Evolutionary conservation across 495 filamentous ascomycete species (phyloP), one percentile per base, ranked within the genome.

Genomic region (Xylaria acuta): DNA sequence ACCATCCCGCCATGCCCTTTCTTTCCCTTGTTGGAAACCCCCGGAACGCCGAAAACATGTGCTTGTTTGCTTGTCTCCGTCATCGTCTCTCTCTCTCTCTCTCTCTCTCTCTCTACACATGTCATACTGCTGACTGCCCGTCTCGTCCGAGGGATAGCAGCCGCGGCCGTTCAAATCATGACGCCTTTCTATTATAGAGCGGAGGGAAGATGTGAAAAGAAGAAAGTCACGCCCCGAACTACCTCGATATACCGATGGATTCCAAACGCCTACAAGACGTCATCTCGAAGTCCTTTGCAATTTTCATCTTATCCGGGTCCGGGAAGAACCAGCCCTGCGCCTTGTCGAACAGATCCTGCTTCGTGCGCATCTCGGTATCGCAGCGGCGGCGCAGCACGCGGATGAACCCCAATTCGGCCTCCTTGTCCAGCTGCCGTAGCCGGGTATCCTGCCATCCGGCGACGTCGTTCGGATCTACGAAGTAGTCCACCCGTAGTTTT

Each of bases 311-410:
- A 66, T 90, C 90, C 43, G 85, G 83, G 78, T 97, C 94, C 51
- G 86, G 87, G 81, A 88, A 93, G 76, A 98, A 94, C 92, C 93
- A 97, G 16, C 96, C 95, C 76, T 92, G 90, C 2, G 96, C 95
- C 40, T 93, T 92, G 64, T 97, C 88, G 54, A 90, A 82, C 82
- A 94, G 84, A 40, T 88, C 85, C 68, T 89, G 86, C 79, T 89
- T 87, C 64, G 86, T 79, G 51, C 86, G 80, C 64, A 86, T 80
- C 79, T 98, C 95, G 40, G 81, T 80, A 63, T 94, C 91, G 80
- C 96, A 99, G 70, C 90, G 86, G 59, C 86, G 83, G 34, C 86
- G 85, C 22, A 98, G 81, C 53, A 83, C 80, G 43, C 86, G 84
- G 60, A 97, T 86, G 70, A 92, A 93, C 16, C 88, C 87, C 5